phyloP scores from a whole-genome alignment of 306 rosid genomes.

The Acacia melanoxylon region DNA sequence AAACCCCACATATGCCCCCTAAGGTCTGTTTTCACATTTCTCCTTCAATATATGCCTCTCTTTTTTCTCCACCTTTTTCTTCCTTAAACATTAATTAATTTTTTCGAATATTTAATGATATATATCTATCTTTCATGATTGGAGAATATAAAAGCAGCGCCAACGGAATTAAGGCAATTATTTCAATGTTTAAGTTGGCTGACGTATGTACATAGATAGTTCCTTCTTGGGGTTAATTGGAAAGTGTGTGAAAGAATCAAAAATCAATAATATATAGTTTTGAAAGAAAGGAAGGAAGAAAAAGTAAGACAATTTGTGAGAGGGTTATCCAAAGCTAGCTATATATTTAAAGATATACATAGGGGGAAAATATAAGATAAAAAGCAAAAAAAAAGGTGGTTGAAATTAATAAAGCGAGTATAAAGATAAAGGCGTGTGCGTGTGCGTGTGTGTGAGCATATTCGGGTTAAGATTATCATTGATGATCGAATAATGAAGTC shows the following conservation, averaged over 20 bases:
- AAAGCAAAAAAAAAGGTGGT: neutral
- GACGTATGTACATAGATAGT: neutral
- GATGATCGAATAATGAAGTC: neutral
- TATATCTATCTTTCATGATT: neutral
- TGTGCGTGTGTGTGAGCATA: neutral
- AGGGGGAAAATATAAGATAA: neutral
- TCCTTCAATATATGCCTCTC: neutral
- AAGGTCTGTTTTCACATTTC: conserved; percentile 53
- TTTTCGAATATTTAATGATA: neutral
- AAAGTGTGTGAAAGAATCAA: neutral
- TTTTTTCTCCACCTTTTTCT: neutral
- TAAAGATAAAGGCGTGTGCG: conserved; percentile 25
- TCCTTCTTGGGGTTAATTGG: neutral
- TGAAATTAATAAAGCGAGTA: neutral
- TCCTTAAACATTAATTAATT: neutral
- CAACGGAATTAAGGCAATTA: neutral
- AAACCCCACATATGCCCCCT: conserved; percentile 97
- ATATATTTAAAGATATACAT: neutral
- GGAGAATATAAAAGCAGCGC: neutral
- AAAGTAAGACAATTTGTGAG: neutral
- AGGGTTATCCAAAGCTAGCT: neutral
- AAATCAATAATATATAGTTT: neutral
- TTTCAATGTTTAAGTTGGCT: neutral
- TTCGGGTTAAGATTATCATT: neutral
- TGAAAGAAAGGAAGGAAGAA: neutral